A percentile compares a stretch with the other conserved stretches of the same genome.
Evolutionary conservation across 2,329 filamentous ascomycete species (phyloP).

Genomic region (Fusarium citri): DNA sequence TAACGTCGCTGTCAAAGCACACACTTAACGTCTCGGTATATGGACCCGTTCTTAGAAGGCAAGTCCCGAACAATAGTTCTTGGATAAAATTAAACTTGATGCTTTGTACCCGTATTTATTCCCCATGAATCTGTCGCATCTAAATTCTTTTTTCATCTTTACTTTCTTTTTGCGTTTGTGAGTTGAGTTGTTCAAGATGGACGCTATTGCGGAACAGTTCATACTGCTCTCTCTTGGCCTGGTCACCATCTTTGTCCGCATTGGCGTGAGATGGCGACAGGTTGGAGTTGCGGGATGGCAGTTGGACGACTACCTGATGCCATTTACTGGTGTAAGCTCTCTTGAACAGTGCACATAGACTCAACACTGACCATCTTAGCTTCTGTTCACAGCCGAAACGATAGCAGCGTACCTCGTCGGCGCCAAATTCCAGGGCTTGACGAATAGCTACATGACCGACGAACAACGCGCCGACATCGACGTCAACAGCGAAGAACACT

Average conservation of each 20-base stretch:
- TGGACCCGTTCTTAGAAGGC: background rate
- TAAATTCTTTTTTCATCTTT: background rate
- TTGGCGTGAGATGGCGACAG: slow-evolving; percentile 31
- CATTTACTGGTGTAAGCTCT: slow-evolving; percentile 37
- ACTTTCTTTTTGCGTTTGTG: background rate
- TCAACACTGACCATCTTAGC: slow-evolving; percentile 5
- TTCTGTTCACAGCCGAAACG: slow-evolving; percentile 39
- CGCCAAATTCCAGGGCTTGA: slow-evolving; percentile 37
- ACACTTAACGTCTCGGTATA: background rate
- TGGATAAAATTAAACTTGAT: background rate
- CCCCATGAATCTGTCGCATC: background rate
- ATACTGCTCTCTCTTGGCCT: slow-evolving; percentile 37
- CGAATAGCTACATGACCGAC: slow-evolving; percentile 40
- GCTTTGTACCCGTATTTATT: background rate
- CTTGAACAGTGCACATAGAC: no score
- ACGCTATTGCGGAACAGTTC: slow-evolving; percentile 38
- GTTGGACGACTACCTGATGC: slow-evolving; percentile 41
- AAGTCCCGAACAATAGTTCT: background rate
- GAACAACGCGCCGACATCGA: slow-evolving; percentile 35
- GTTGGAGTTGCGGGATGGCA: slow-evolving; percentile 33
- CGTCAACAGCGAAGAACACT: slow-evolving; percentile 21
- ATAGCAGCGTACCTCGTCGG: slow-evolving; percentile 39
- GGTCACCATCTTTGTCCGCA: slow-evolving; percentile 29
- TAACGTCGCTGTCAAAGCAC: background rate
- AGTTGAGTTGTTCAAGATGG: slow-evolving; percentile 12